Evolutionary conservation across 768 basidiomycete genomes (phyloP).

Genomic region (Boletellus sp.): DNA sequence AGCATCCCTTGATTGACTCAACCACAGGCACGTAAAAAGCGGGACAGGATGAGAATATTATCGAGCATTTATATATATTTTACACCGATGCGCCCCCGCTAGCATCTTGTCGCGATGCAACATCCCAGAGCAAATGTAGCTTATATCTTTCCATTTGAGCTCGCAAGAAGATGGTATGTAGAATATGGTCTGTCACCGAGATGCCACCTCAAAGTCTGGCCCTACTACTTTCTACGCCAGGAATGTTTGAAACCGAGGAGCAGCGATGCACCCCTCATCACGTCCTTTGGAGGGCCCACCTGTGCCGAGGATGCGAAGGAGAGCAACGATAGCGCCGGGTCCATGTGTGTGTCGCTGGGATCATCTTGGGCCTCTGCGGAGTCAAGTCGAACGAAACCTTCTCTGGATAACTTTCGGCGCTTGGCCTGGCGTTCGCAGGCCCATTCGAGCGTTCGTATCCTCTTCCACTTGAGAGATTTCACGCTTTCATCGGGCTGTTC

Average conservation of each 20-base stretch:
- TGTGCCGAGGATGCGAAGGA: constrained; percentile 22
- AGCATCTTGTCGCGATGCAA: constrained; percentile 26
- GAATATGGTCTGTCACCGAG: constrained; percentile 14
- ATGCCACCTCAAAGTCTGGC: constrained; percentile 17
- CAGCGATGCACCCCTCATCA: constrained; percentile 27
- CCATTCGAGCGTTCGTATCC: constrained; percentile 40
- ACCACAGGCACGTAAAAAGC: constrained; percentile 12
- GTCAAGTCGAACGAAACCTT: constrained; percentile 11
- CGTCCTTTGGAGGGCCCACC: constrained; percentile 14
- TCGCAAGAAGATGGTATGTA: constrained; percentile 24
- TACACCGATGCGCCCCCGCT: constrained; percentile 26
- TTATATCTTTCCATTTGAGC: constrained; percentile 18
- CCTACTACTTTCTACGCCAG: constrained; percentile 23
- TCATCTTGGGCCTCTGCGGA: constrained; percentile 19
- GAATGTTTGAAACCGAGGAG: constrained; percentile 30
- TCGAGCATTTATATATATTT: constrained; percentile 26
- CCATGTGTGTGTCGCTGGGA: constrained; percentile 12
- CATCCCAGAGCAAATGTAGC: constrained; percentile 27
- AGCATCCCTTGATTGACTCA: constrained; percentile 26
- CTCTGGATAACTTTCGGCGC: constrained; percentile 30
- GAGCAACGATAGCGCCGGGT: constrained; percentile 30
- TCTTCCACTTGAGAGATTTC: constrained; percentile 13
- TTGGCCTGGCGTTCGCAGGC: constrained; percentile 41
- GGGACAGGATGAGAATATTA: constrained; percentile 20
- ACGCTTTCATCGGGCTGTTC: constrained; percentile 8